Evolutionary conservation across 1,284 basidiomycete genomes (phyloP), one percentile per base, ranked within the genome.

Genomic region (Tilletia setariae): DNA sequence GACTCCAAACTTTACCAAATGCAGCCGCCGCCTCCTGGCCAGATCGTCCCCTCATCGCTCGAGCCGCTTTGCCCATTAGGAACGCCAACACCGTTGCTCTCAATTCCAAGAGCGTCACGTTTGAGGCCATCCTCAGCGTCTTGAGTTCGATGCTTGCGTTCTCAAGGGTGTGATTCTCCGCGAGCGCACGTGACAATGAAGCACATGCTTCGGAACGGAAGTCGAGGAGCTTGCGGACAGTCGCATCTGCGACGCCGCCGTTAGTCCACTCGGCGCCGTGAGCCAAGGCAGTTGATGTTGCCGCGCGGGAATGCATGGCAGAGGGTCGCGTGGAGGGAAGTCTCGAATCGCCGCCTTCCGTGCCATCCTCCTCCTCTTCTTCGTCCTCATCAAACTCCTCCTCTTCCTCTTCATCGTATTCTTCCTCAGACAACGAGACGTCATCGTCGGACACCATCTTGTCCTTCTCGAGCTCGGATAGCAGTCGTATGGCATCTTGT

Each of bases 71-170:
- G 28, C 30, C 56, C 56, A 61, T 61, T 15, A 61, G 21, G 28
- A 35, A 61, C 56, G 16, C 56, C 42, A 94, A 86, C 32, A 93
- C 91, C 16, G 89, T 89, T 81, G 90, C 89, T 65, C 90, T 87
- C 61, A 95, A 92, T 70, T 88, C 86, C 21, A 86, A 85, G 30
- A 93, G 86, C 2, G 90, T 87, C 59, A 94, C 93, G 79, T 95
- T 95, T 74, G 89, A 90, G 51, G 93, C 92, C 93, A 95, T 95
- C 61, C 93, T 89, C 66, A 95, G 86, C 64, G 93, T 95, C 85
- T 94, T 95, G 74, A 95, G 87, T 81, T 95, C 93, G 75, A 95
- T 92, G 0, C 91, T 87, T 0, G 93, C 92, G 83, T 95, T 93
- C 77, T 94, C 93, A 65, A 94, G 88, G 3, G 90, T 91, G 84